phyloP scores from a whole-genome alignment of 2,329 filamentous ascomycete genomes.

The Ophiostoma novo-ulmi region DNA sequence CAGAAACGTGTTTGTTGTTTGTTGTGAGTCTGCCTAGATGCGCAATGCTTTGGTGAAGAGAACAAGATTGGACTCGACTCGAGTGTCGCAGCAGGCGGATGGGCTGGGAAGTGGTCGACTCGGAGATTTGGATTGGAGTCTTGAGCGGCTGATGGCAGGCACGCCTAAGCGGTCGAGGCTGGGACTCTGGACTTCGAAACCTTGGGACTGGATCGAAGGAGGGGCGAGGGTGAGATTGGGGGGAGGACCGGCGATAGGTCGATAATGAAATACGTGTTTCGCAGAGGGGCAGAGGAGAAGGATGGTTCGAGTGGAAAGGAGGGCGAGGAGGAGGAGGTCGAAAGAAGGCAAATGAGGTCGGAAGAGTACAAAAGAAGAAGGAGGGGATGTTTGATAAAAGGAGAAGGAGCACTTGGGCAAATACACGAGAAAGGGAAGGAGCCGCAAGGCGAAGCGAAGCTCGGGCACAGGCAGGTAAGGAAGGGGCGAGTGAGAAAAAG shows the following conservation, averaged over 20 bases:
- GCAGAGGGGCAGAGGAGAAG: constrained; percentile 10
- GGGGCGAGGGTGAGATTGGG: constrained; percentile 6
- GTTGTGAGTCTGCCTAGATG: background rate
- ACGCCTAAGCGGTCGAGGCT: constrained; percentile 4
- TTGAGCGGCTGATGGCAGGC: background rate
- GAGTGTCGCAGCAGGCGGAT: background rate
- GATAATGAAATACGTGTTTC: background rate
- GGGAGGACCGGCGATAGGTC: background rate
- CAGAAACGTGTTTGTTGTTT: constrained; percentile 4
- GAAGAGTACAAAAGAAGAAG: background rate
- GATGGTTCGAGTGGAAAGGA: background rate
- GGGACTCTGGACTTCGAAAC: background rate
- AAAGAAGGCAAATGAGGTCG: background rate
- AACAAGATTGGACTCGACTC: background rate
- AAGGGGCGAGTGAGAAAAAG: background rate
- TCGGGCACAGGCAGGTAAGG: background rate
- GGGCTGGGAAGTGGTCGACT: background rate
- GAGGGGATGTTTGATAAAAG: constrained; percentile 5
- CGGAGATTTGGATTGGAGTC: background rate
- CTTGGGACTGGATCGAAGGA: constrained; percentile 8
- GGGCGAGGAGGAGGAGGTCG: background rate
- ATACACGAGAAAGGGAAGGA: background rate
- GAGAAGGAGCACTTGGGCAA: constrained; percentile 7
- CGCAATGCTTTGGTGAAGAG: background rate
- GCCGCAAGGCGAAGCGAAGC: background rate